These are phyloP conservation scores for Cucurbita maxima DNA, from an alignment of 306 rosid genomes.

Conservation along the genomic window DNA sequence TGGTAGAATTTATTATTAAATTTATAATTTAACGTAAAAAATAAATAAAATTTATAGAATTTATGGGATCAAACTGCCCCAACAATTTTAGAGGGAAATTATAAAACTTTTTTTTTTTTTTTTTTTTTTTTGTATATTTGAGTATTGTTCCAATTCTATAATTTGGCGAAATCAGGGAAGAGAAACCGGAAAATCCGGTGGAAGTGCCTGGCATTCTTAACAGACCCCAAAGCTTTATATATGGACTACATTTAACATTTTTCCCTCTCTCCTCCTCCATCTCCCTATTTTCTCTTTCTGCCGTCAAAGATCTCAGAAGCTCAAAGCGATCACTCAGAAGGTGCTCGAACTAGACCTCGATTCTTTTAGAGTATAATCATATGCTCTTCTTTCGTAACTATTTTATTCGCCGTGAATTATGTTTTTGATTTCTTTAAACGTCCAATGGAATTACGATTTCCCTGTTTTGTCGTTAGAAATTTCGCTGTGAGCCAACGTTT, in stretches of 20 bases:
- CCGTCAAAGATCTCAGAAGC: neutral
- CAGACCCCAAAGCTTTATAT: slow-evolving; percentile 1
- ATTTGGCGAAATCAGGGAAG: neutral
- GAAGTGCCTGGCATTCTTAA: neutral
- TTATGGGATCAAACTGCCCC: too few species aligned
- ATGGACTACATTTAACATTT: neutral
- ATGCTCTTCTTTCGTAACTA: neutral
- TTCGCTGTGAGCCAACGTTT: neutral
- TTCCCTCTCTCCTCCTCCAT: neutral
- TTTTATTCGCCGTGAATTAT: neutral
- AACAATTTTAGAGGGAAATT: too few species aligned
- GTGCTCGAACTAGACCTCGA: neutral
- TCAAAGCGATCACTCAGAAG: neutral
- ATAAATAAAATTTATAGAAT: too few species aligned
- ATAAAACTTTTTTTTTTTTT: too few species aligned
- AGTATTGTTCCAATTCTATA: too few species aligned
- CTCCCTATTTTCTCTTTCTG: neutral
- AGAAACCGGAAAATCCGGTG: neutral
- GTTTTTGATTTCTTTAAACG: slow-evolving; percentile 1
- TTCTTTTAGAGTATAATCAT: neutral
- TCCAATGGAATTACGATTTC: neutral
- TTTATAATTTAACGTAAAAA: too few species aligned
- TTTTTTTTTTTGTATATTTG: too few species aligned
- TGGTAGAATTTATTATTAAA: too few species aligned
- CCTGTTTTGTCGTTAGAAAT: neutral